Conservation (phyloP, 345 rosid genomes). For the Melastoma malabathricum region DNA sequence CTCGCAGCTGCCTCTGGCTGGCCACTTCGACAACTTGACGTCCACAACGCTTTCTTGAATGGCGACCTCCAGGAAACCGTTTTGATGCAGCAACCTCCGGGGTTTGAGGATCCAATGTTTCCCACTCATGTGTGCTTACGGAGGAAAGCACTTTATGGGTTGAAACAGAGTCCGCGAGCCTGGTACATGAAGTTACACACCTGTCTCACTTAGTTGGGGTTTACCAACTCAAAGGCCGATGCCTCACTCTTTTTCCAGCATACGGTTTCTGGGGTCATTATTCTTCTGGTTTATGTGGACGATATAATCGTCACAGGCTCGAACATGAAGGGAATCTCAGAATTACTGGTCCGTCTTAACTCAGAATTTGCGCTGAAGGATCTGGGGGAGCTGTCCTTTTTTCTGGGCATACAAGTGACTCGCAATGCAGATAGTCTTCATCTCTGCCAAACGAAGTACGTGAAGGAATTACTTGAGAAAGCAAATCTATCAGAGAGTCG, state of each 20-base stretch:
- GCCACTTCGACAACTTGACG: neutral
- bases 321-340: neutral
- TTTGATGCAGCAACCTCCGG: slow-evolving; percentile 3
- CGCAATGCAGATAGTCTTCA: neutral
- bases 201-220: neutral
- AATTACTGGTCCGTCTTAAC: neutral
- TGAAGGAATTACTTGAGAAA: neutral
- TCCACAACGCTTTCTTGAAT: slow-evolving; percentile 5
- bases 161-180: slow-evolving; percentile 3
- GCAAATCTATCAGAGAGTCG: neutral
- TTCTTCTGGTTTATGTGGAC: slow-evolving; percentile 4
- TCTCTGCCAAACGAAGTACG: neutral
- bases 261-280: neutral
- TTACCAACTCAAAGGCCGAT: neutral
- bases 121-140: slow-evolving; percentile 1
- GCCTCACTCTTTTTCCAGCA: slow-evolving; percentile 1
- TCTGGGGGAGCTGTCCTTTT: neutral
- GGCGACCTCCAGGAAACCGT: neutral
- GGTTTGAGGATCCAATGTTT: neutral
- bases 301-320: neutral
- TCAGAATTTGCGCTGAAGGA: neutral
- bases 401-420: neutral
- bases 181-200: neutral
- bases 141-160: slow-evolving; percentile 1
- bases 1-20: neutral